Conservation (phyloP, 140 eudicot genomes). For the Anethum foeniculum region DNA sequence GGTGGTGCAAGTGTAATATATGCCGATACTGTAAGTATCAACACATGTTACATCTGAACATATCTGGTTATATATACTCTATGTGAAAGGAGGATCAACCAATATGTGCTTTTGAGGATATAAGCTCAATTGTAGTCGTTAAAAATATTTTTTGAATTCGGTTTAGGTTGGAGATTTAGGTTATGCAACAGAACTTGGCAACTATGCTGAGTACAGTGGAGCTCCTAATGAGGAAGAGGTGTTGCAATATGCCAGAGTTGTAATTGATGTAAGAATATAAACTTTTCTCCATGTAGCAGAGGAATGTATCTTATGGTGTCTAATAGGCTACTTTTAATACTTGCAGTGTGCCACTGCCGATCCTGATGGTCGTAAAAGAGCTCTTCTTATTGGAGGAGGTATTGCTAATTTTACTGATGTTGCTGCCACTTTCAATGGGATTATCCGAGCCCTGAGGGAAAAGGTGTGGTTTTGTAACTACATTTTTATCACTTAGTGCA, state of each 20-base stretch:
- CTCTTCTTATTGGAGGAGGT: conserved; percentile 89
- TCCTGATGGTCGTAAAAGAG: conserved; percentile 91
- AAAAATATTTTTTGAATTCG: not conserved
- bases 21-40: conserved; percentile 63
- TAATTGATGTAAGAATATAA: conserved; percentile 58
- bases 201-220: conserved; percentile 93
- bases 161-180: conserved; percentile 84
- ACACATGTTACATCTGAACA: not conserved
- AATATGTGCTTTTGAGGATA: not conserved
- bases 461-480: conserved; percentile 33
- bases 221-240: conserved; percentile 93
- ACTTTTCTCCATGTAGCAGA: not conserved
- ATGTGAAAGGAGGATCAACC: not conserved
- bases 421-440: conserved; percentile 92
- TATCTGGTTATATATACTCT: not conserved
- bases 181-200: conserved; percentile 87
- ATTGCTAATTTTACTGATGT: conserved; percentile 91
- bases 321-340: not conserved
- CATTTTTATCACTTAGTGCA: not conserved
- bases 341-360: conserved; percentile 79
- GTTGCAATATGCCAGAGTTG: conserved; percentile 84
- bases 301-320: not conserved
- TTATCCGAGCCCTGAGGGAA: conserved; percentile 69
- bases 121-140: not conserved
- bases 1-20: conserved; percentile 98